Base-by-base conservation (phyloP, 768 basidiomycete species). In the Pulveroboletus sp. region DNA sequence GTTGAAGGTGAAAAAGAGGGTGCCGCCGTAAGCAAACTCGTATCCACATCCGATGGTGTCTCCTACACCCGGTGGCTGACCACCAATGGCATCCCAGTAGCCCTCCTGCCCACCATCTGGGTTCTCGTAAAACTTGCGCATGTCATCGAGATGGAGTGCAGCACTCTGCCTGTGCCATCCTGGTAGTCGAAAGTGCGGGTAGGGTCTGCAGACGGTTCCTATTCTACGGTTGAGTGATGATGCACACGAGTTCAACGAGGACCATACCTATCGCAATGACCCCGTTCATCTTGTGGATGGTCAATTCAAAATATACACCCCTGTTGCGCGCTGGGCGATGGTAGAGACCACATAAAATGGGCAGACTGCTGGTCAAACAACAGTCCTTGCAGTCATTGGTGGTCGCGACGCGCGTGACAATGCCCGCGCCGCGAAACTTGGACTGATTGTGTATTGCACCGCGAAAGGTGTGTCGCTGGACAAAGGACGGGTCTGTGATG, bases 101-200 rank as follows among this genome's bases (percentile, higher is more conserved):
- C 52, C 56, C 56, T 82, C 79, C 1, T 80, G 75, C 11, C 84
- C 85, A 16, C 84, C 85, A 39, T 79, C 71, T 2, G 81, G 68
- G 57, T 84, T 82, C 56, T 85, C 84, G 50, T 81, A 86, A 72
- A 86, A 87, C 64, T 85, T 87, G 60, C 81, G 76, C 59, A 83
- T 69, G 65, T 87, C 85, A 59, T 87, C 85, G 29, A 87, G 74
- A 55, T 87, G 85, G 23, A 85, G 68, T 2, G 76, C 84, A 2
- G 79, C 79, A 45, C 84, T 84, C 35, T 77, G 69, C 40, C 84
- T 69, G 58, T 87, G 82, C 85, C 85, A 87, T 4, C 85, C 85
- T 34, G 85, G 85, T 36, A 85, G 71, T 17, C 84, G 75, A 72
- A 79, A 85, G 1, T 67, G 64, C 1, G 84, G 85, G 55, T 85